These are phyloP conservation scores for Ophiocordyceps camponoti-rufipedis DNA, from an alignment of 2,329 filamentous ascomycete species.

Conservation along the genomic window DNA sequence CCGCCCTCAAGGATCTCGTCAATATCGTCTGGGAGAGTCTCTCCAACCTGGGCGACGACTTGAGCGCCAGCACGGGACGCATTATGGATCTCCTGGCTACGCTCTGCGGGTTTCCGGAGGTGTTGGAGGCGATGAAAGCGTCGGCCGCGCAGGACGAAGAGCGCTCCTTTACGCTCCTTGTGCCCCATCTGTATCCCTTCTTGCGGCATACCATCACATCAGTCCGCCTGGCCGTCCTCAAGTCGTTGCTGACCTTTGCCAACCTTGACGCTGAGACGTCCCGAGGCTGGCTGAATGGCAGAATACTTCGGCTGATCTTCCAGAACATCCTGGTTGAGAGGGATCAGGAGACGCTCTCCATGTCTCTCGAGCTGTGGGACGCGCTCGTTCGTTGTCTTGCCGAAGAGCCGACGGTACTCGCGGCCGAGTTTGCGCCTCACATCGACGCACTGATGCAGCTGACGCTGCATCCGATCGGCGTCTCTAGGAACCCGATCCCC, in stretches of 20 bases:
- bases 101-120: conserved; percentile 83
- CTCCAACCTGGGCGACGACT: conserved; percentile 87
- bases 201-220: conserved; percentile 92
- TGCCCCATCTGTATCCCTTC: conserved; percentile 90
- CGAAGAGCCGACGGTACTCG: conserved; percentile 44
- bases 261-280: conserved; percentile 65
- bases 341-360: conserved; percentile 62
- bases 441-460: conserved; percentile 69
- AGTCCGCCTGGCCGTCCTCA: conserved; percentile 80
- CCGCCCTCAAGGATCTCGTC: conserved; percentile 63
- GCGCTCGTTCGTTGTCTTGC: conserved; percentile 55
- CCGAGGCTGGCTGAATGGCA: conserved; percentile 83
- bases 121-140: conserved; percentile 80
- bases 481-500: conserved; percentile 74
- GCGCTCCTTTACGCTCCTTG: conserved; percentile 79
- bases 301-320: conserved; percentile 73
- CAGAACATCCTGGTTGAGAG: conserved; percentile 92
- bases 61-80: conserved; percentile 91
- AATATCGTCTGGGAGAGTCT: conserved; percentile 95
- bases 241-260: conserved; percentile 83
- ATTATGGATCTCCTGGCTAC: conserved; percentile 98
- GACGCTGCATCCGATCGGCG: conserved; percentile 78
- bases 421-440: conserved; percentile 55
- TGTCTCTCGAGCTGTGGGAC: conserved; percentile 76
- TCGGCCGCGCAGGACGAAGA: conserved; percentile 71